A percentile compares a stretch with the other conserved stretches of the same genome.
Evolutionary conservation across 768 basidiomycete genomes (phyloP).

Genomic region (Stropharia rugosoannulata): DNA sequence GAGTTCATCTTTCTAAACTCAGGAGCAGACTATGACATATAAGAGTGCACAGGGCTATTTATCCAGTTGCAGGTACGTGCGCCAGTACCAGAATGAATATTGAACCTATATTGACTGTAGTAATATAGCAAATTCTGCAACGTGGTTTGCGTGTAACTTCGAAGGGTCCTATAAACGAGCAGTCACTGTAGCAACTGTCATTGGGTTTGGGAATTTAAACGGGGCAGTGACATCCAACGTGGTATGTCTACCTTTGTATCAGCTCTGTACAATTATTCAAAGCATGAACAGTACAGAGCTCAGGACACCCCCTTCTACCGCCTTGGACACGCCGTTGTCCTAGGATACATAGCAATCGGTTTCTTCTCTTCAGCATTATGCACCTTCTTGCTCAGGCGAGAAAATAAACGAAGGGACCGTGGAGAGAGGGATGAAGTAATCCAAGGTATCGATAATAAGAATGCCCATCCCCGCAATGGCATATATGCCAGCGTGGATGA

Average conservation of each 20-base stretch:
- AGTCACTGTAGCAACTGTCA: constrained; percentile 67
- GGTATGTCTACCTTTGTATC: constrained; percentile 34
- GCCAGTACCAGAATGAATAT: neutral
- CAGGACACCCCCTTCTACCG: constrained; percentile 66
- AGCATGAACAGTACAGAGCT: constrained; percentile 55
- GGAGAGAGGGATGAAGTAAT: constrained; percentile 73
- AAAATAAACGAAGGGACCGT: constrained; percentile 63
- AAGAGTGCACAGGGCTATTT: constrained; percentile 37
- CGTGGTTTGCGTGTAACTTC: constrained; percentile 72
- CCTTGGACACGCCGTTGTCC: constrained; percentile 68
- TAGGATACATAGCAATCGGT: constrained; percentile 69
- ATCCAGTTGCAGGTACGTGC: constrained; percentile 25
- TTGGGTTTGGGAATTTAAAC: constrained; percentile 68
- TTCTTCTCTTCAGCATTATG: constrained; percentile 45
- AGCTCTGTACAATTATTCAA: constrained; percentile 37
- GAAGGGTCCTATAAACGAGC: constrained; percentile 77
- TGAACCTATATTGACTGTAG: neutral
- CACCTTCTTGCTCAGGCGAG: constrained; percentile 43
- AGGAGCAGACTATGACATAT: neutral
- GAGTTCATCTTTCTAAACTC: constrained; percentile 25
- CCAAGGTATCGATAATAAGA: constrained; percentile 34
- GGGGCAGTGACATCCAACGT: constrained; percentile 69
- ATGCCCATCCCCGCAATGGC: constrained; percentile 47
- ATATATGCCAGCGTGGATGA: constrained; percentile 56
- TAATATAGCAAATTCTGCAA: constrained; percentile 25